Conservation (phyloP, 805 yeast species). For the Yarrowia phangngaensis region DNA sequence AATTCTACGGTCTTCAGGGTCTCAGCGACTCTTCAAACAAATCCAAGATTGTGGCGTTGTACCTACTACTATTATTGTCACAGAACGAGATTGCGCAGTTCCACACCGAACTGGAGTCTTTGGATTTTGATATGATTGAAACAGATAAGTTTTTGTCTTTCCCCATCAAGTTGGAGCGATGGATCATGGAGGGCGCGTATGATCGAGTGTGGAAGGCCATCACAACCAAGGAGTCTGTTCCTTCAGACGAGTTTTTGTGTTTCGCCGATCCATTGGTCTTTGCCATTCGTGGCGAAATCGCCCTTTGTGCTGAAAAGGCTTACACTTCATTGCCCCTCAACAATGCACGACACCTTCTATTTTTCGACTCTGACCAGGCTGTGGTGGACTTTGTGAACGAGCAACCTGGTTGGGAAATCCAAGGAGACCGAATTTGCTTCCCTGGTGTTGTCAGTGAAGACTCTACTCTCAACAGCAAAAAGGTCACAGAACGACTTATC, state of each 20-base stretch:
- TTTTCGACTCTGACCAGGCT: conserved; percentile 56
- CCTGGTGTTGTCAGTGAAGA: conserved; percentile 42
- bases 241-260: conserved; percentile 68
- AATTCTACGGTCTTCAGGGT: conserved; percentile 57
- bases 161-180: conserved; percentile 84
- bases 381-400: conserved; percentile 52
- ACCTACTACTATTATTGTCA: conserved; percentile 70
- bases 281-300: conserved; percentile 82
- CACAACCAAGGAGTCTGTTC: conserved; percentile 49
- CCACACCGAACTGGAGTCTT: conserved; percentile 80
- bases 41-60: conserved; percentile 69
- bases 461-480: conserved; percentile 37
- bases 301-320: conserved; percentile 74
- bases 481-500: conserved; percentile 46
- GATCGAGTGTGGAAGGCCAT: conserved; percentile 82
- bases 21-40: conserved; percentile 54
- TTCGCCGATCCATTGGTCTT: conserved; percentile 70
- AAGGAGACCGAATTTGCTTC: conserved; percentile 44
- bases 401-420: conserved; percentile 55
- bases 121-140: conserved; percentile 58
- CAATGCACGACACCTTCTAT: conserved; percentile 77
- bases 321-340: conserved; percentile 72
- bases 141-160: conserved; percentile 68
- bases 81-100: conserved; percentile 82
- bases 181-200: conserved; percentile 95